These are phyloP conservation scores for Colletotrichum melonis DNA, from an alignment of 2,329 filamentous ascomycete genomes.

Conservation along the genomic window DNA sequence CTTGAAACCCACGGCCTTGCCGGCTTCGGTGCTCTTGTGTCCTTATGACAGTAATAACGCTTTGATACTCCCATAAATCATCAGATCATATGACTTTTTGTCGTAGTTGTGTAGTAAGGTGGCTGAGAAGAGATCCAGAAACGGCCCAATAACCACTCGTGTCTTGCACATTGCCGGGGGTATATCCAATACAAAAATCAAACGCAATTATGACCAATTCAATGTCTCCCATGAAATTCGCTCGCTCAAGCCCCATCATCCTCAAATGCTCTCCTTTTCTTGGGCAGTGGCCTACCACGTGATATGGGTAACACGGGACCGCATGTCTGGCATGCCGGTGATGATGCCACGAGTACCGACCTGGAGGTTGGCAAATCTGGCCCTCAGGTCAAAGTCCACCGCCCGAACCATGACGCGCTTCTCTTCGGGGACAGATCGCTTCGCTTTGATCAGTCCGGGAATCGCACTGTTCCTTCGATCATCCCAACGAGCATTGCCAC, in stretches of 20 bases:
- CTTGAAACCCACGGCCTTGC: not conserved
- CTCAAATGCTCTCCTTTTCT: not conserved
- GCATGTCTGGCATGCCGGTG: constrained; percentile 57
- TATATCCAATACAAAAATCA: constrained; percentile 30
- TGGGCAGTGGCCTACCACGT: constrained; percentile 52
- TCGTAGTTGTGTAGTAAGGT: not conserved
- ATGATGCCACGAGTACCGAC: constrained; percentile 66
- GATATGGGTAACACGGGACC: constrained; percentile 58
- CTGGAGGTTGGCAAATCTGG: constrained; percentile 59
- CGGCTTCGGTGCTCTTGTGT: not conserved
- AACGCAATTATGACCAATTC: not conserved
- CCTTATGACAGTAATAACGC: not conserved
- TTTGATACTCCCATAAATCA: not conserved
- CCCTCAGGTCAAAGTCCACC: constrained; percentile 67
- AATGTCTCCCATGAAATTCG: not conserved
- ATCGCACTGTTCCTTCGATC: constrained; percentile 40
- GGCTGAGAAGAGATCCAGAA: not conserved
- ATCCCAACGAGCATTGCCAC: constrained; percentile 57
- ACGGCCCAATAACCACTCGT: not conserved
- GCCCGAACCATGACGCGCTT: constrained; percentile 67
- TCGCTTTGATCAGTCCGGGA: constrained; percentile 35
- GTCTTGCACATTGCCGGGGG: constrained; percentile 26
- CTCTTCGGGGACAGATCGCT: constrained; percentile 59
- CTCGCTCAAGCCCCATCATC: no score
- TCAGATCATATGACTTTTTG: not conserved